Evolutionary conservation across 768 basidiomycete genomes (phyloP).

Genomic region (Tephrocybe sp.): DNA sequence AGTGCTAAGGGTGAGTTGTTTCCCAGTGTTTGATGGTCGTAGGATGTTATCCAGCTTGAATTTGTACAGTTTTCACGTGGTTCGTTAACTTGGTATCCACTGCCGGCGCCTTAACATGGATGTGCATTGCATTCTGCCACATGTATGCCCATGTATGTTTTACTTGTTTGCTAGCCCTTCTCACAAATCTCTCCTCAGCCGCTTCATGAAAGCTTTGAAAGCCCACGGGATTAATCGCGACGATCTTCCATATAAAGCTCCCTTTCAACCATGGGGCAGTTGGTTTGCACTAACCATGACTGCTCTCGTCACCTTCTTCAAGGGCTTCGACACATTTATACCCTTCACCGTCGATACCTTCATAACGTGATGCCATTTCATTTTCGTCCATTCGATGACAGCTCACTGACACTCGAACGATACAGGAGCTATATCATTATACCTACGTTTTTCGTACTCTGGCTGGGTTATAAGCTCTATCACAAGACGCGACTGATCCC

Average conservation of each 20-base stretch:
- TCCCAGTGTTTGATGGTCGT: background rate
- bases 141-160: conserved; percentile 40
- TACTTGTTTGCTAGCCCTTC: background rate
- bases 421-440: conserved; percentile 44
- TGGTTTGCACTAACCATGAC: conserved; percentile 57
- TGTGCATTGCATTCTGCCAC: conserved; percentile 55
- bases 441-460: conserved; percentile 39
- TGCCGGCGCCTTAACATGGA: conserved; percentile 48
- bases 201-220: conserved; percentile 44
- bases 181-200: conserved; percentile 21
- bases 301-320: conserved; percentile 53
- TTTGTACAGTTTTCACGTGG: conserved; percentile 46
- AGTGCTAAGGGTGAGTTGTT: conserved; percentile 44
- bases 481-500: conserved; percentile 38
- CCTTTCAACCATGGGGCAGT: conserved; percentile 61
- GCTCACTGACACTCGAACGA: conserved; percentile 12
- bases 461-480: conserved; percentile 38
- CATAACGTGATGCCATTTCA: conserved; percentile 45
- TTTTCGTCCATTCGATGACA: background rate
- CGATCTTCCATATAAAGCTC: conserved; percentile 48
- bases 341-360: conserved; percentile 55
- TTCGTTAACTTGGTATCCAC: conserved; percentile 49
- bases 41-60: conserved; percentile 9
- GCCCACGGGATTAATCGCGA: conserved; percentile 41
- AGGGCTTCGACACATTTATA: conserved; percentile 51